phyloP scores from a whole-genome alignment of 345 rosid species.

The Corchorus capsularis region DNA sequence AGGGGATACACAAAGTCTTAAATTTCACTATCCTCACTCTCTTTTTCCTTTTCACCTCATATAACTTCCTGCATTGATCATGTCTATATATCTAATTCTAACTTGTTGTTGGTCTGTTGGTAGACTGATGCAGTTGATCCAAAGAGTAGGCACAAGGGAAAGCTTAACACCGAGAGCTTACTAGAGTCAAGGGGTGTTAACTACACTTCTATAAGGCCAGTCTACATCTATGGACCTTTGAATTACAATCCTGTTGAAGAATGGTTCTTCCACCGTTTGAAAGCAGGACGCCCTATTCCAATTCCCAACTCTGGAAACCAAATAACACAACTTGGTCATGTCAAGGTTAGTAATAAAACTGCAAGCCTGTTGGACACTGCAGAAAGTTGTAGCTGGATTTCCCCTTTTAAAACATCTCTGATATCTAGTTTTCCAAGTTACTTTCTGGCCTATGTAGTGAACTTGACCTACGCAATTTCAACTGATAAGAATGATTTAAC shows the following conservation, averaged over 20 bases:
- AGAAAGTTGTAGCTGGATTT: not conserved
- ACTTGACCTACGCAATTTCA: not conserved
- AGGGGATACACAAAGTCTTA: not conserved
- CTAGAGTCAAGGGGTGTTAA: slow-evolving; percentile 70
- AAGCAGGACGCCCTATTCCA: slow-evolving; percentile 93
- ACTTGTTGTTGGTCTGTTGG: slow-evolving; percentile 12
- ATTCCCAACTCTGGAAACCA: slow-evolving; percentile 85
- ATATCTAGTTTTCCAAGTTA: slow-evolving; percentile 1
- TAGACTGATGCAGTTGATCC: slow-evolving; percentile 94
- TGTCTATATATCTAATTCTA: not conserved
- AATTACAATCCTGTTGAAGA: slow-evolving; percentile 99
- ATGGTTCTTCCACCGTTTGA: slow-evolving; percentile 96
- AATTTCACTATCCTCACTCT: not conserved
- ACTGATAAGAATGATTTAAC: not conserved
- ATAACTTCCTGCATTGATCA: not conserved
- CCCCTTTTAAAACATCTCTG: not conserved
- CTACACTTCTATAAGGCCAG: slow-evolving; percentile 93
- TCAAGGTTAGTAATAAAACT: slow-evolving; percentile 58
- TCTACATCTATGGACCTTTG: slow-evolving; percentile 93
- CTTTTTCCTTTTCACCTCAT: not conserved
- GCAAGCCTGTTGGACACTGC: slow-evolving; percentile 5
- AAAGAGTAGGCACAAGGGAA: slow-evolving; percentile 98
- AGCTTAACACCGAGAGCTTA: slow-evolving; percentile 81
- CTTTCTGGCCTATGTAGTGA: not conserved
- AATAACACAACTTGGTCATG: slow-evolving; percentile 91